Conservation (phyloP, 2,329 filamentous ascomycete genomes). For the Periconia sp. region DNA sequence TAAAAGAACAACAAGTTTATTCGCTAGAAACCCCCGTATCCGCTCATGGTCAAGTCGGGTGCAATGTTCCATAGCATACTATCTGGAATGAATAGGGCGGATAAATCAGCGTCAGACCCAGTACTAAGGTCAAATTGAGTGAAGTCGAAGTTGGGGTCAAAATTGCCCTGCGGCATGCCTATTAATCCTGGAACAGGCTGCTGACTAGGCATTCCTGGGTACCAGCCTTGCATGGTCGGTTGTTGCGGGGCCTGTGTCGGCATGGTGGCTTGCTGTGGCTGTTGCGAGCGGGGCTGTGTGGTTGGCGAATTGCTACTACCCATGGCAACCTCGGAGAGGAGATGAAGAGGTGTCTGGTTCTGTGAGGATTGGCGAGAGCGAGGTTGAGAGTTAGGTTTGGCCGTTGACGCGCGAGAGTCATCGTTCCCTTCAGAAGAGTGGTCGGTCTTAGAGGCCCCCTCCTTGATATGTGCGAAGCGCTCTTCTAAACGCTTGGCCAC, state of each 20-base stretch:
- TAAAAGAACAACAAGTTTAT: too few species aligned
- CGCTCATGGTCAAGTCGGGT: conserved; percentile 8
- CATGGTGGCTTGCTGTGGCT: conserved; percentile 13
- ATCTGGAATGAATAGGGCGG: conserved; percentile 44
- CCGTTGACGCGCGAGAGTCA: conserved; percentile 21
- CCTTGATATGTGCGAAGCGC: conserved; percentile 52
- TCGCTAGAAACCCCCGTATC: conserved; percentile 10
- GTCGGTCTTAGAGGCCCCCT: conserved; percentile 46
- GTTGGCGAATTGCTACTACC: conserved; percentile 31
- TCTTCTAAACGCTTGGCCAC: conserved; percentile 54
- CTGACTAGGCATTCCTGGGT: conserved; percentile 25
- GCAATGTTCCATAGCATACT: conserved; percentile 39
- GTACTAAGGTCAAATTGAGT: conserved; percentile 44
- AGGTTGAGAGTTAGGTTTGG: conserved; percentile 18
- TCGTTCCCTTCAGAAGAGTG: conserved; percentile 27
- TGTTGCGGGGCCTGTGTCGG: conserved; percentile 10
- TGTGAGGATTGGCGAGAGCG: conserved; percentile 32
- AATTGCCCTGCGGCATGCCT: conserved; percentile 33
- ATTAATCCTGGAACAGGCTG: conserved; percentile 26
- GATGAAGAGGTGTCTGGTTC: conserved; percentile 45
- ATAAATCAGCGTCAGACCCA: conserved; percentile 43
- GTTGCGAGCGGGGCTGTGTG: conserved; percentile 9
- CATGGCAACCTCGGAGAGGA: conserved; percentile 50
- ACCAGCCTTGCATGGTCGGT: conserved; percentile 35
- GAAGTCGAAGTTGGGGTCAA: conserved; percentile 45